phyloP scores from a whole-genome alignment of 345 rosid species.

The Eutrema heterophyllum region DNA sequence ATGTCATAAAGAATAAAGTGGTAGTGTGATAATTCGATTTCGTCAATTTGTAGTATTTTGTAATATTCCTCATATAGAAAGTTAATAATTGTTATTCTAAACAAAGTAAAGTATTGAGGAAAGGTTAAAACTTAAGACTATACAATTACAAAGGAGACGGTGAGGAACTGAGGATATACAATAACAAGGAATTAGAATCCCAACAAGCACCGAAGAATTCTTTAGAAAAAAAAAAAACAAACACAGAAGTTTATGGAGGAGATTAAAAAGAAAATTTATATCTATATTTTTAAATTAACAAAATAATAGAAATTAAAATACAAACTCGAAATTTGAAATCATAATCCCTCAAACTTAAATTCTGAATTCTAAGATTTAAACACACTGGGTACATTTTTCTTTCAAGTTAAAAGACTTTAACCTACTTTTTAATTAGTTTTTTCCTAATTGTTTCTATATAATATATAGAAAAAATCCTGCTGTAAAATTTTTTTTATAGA shows the following conservation, averaged over 20 bases:
- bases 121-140: not conserved
- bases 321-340: not conserved
- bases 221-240: too few species aligned
- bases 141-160: not conserved
- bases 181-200: not conserved
- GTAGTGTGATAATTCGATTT: not conserved
- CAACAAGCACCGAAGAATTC: too few species aligned
- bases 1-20: not conserved
- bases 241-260: not conserved
- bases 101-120: not conserved
- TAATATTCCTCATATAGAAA: not conserved
- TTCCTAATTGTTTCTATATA: too few species aligned
- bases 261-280: not conserved
- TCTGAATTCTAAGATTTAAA: not conserved
- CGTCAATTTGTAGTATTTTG: not conserved
- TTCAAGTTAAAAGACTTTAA: not conserved
- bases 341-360: not conserved
- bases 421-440: not conserved
- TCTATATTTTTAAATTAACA: too few species aligned
- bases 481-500: too few species aligned
- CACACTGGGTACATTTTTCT: not conserved
- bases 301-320: not conserved
- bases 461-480: too few species aligned
- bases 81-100: not conserved
- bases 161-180: too few species aligned